These are phyloP conservation scores for Fusarium coicis DNA, from an alignment of 2,329 filamentous ascomycete species.

Conservation along the genomic window DNA sequence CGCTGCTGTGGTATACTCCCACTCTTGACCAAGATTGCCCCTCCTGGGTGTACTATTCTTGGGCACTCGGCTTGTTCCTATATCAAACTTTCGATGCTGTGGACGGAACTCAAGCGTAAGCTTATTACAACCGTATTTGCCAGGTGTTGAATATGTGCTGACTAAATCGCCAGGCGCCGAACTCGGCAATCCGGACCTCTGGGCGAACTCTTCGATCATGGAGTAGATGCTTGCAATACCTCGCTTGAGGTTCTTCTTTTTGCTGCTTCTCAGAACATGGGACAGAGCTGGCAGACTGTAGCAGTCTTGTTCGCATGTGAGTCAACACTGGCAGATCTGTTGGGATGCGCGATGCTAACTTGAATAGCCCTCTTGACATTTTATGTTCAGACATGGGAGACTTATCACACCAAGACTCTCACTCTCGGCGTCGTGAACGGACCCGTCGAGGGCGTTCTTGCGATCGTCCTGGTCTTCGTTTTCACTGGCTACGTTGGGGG, in stretches of 20 bases:
- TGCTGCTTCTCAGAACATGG: conserved; percentile 90
- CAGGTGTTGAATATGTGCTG: conserved; percentile 1
- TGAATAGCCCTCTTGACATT: conserved; percentile 88
- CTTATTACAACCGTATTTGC: conserved; percentile 35
- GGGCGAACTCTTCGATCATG: conserved; percentile 97
- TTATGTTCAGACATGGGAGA: conserved; percentile 99
- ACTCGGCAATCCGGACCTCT: conserved; percentile 93
- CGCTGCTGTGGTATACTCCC: conserved; percentile 96
- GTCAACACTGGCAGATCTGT: conserved; percentile 43
- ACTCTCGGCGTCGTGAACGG: conserved; percentile 93
- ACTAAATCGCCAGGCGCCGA: conserved; percentile 68
- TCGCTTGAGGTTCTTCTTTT: conserved; percentile 94
- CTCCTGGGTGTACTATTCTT: conserved; percentile 92
- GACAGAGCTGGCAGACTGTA: conserved; percentile 90
- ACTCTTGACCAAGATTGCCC: conserved; percentile 93
- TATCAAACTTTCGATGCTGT: conserved; percentile 99
- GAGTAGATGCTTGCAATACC: conserved; percentile 96
- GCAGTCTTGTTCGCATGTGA: conserved; percentile 83
- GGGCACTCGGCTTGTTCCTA: conserved; percentile 88
- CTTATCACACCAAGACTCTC: conserved; percentile 97
- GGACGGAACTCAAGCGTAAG: conserved; percentile 91
- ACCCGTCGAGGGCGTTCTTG: conserved; percentile 92
- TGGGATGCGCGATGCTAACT: conserved; percentile 6
- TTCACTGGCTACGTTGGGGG: conserved; percentile 88
- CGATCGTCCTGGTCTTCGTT: conserved; percentile 82